Conservation (phyloP, 176 grass and related monocot genomes). For the Juncus effusus region DNA sequence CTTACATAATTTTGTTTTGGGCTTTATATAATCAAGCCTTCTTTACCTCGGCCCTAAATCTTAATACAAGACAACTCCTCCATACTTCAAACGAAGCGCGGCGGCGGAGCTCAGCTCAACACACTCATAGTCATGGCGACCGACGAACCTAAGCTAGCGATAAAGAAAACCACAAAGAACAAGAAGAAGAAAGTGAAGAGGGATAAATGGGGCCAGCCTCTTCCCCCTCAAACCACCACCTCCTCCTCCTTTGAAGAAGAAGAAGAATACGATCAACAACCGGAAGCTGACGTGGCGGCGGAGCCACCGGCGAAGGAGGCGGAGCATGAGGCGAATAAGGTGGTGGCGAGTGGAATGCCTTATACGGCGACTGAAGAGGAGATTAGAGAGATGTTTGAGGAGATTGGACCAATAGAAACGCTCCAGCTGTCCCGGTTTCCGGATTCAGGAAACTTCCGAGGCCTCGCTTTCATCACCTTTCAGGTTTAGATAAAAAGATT, state of each 20-base stretch:
- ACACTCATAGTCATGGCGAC: slow-evolving; percentile 36
- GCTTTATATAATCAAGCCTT: too few species aligned
- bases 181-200: slow-evolving; percentile 73
- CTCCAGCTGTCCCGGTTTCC: slow-evolving; percentile 86
- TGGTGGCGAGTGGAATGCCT: slow-evolving; percentile 82
- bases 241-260: slow-evolving; percentile 4
- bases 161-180: slow-evolving; percentile 34
- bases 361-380: slow-evolving; percentile 67
- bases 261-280: slow-evolving; percentile 25
- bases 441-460: slow-evolving; percentile 79
- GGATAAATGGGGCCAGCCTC: slow-evolving; percentile 82
- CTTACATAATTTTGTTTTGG: too few species aligned
- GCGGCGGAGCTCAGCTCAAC: slow-evolving; percentile 26
- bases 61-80: neutral
- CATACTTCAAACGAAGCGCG: neutral
- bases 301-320: neutral
- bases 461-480: slow-evolving; percentile 79
- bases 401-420: slow-evolving; percentile 50
- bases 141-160: slow-evolving; percentile 27
- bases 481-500: slow-evolving; percentile 28
- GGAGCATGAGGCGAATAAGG: slow-evolving; percentile 51
- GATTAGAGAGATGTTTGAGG: slow-evolving; percentile 64
- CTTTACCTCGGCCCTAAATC: too few species aligned
- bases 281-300: slow-evolving; percentile 1
- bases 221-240: slow-evolving; percentile 11